phyloP scores from a whole-genome alignment of 2,329 filamentous ascomycete species.

The Nothopassalora personata region DNA sequence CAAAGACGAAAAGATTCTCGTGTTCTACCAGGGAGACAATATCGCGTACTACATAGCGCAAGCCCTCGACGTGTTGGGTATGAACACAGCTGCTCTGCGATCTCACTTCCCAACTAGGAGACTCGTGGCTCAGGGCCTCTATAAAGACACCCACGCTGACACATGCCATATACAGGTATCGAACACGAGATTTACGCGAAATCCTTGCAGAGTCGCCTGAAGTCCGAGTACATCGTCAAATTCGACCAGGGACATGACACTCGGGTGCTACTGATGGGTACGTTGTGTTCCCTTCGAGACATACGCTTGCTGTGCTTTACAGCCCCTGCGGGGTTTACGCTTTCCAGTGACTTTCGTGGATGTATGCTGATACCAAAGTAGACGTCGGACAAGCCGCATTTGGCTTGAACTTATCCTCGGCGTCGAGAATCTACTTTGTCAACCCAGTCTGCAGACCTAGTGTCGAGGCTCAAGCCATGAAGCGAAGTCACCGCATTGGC shows the following conservation, averaged over 20 bases:
- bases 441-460: conserved; percentile 80
- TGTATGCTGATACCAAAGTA: neutral
- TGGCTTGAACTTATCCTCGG: conserved; percentile 58
- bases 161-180: conserved; percentile 28
- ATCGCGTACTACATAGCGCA: conserved; percentile 80
- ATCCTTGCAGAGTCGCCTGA: conserved; percentile 48
- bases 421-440: conserved; percentile 82
- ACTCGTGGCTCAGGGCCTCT: no score
- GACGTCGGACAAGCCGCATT: conserved; percentile 78
- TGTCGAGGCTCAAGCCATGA: conserved; percentile 85
- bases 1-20: conserved; percentile 72
- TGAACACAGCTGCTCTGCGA: no score
- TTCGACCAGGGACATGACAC: conserved; percentile 68
- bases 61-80: conserved; percentile 65
- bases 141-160: no score
- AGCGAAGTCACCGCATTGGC: conserved; percentile 80
- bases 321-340: no score
- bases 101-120: no score
- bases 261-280: conserved; percentile 83
- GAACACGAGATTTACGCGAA: conserved; percentile 64
- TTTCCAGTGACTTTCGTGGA: no score
- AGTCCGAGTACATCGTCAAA: conserved; percentile 69
- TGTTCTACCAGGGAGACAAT: conserved; percentile 90
- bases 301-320: no score
- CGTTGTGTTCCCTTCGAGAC: conserved; percentile 53